Evolutionary conservation across 177 flowering plant species (phyloP), one percentile per base, ranked within the genome.

Genomic region (Vitis hybrid): DNA sequence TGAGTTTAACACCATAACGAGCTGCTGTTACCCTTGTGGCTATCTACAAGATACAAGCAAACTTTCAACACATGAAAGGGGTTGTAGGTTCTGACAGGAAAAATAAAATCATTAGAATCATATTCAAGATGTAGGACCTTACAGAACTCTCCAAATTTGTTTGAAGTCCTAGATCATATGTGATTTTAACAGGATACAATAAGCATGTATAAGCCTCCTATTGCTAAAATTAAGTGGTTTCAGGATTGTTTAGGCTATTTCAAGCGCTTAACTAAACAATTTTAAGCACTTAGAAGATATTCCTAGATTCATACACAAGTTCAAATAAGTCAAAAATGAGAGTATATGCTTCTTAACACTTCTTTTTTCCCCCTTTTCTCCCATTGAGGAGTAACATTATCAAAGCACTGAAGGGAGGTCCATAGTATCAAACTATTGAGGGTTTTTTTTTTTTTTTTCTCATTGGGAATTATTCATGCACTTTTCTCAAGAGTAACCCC

Each of bases 1-100:
- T 91, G 60, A 94, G 90, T 75, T 91, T 90, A 49, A 92, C 93
- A 51, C 91, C 97, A 84, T 86, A 89, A 2, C 88, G 85, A 63
- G 92, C 88, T 63, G 98, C 97, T 12, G 94, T 90, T 62, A 90
- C 72, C 81, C 98, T 85, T 22, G 98, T 92, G 48, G 94, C 81
- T 61, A 91, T 80, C 97, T 94, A 91, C 81, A 77, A 60, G 14
- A 67, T 51, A 59, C 22, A 66, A 51, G 56, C 26, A 53, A 65
- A 53, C 45, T 22, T 52, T 74, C 33, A 57, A 57, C 50, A 0
- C 26, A 60, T 52, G 14, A 60, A 15, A 18, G 18, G 13, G 4
- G 20, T 6, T 18, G 5, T 10, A 6, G 11, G n/a, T 62, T 49
- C 64, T 62, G 45, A 18, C 33, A 33, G 45, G 64, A 39, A 39